Conservation (phyloP, 2,329 filamentous ascomycete genomes). For the Fusarium sp. region DNA sequence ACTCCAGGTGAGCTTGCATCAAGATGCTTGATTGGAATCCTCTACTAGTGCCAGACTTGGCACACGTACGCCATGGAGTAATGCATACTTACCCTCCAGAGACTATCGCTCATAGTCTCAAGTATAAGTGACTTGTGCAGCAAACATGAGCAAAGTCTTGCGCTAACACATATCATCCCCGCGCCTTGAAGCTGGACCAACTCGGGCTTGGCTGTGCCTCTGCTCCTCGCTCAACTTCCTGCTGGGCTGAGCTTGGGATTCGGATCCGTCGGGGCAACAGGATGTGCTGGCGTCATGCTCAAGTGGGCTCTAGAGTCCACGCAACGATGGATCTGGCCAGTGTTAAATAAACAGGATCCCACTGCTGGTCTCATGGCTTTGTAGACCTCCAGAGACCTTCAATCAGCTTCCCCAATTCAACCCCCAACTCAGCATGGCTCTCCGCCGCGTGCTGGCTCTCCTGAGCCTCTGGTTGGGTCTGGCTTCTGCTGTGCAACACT, state of each 20-base stretch:
- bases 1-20: neutral
- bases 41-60: neutral
- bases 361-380: no score
- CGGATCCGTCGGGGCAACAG: neutral
- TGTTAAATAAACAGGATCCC: slow-evolving; percentile 5
- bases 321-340: neutral
- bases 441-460: slow-evolving; percentile 21
- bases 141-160: neutral
- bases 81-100: neutral
- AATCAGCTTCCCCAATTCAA: neutral
- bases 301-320: neutral
- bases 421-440: slow-evolving; percentile 13
- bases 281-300: neutral
- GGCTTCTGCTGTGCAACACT: neutral
- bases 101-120: neutral
- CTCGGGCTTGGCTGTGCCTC: neutral
- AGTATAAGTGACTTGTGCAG: neutral
- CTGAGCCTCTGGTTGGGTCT: slow-evolving; percentile 34
- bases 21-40: neutral
- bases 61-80: neutral
- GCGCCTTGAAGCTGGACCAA: neutral
- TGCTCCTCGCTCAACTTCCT: neutral
- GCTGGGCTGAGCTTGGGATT: neutral
- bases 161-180: neutral
- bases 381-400: neutral